phyloP scores from a whole-genome alignment of 202 grass and related monocot species.

The Zizania palustris region DNA sequence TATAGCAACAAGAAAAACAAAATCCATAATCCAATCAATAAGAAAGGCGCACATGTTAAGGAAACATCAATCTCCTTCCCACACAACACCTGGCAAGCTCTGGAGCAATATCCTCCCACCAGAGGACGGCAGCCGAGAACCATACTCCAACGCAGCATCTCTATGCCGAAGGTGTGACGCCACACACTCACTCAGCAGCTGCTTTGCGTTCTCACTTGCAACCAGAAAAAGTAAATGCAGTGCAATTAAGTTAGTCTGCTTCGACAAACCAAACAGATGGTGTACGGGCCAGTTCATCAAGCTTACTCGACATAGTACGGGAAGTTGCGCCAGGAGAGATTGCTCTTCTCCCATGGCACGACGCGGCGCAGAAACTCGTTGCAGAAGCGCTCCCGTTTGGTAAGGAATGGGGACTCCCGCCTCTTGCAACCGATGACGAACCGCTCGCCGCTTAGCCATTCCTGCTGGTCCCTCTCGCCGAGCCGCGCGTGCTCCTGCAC shows the following conservation, averaged over 20 bases:
- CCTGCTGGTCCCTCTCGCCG: constrained; percentile 85
- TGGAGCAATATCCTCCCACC: constrained; percentile 78
- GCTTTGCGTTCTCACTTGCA: constrained; percentile 58
- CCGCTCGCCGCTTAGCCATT: constrained; percentile 75
- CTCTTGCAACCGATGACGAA: constrained; percentile 66
- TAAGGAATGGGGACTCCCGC: constrained; percentile 71
- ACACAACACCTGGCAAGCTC: constrained; percentile 64
- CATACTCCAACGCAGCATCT: constrained; percentile 54
- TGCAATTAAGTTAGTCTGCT: constrained; percentile 34
- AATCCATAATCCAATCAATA: constrained; percentile 12
- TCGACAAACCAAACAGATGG: constrained; percentile 14
- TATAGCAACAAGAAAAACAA: constrained; percentile 2
- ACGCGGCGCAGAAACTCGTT: constrained; percentile 79
- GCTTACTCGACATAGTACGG: constrained; percentile 91
- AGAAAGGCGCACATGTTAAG: constrained; percentile 1
- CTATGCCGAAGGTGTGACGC: constrained; percentile 74
- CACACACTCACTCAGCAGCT: constrained; percentile 71
- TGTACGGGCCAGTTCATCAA: neutral
- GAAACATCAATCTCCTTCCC: constrained; percentile 7
- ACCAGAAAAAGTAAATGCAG: neutral
- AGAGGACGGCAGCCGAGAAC: constrained; percentile 64
- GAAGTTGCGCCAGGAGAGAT: constrained; percentile 71
- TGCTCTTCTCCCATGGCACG: constrained; percentile 76
- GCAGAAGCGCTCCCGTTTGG: constrained; percentile 73
- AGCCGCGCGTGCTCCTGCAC: constrained; percentile 80